Evolutionary conservation across 352 stramenopile species (phyloP), one percentile per base, ranked within the genome.

Genomic region (Phytophthora tubulina): DNA sequence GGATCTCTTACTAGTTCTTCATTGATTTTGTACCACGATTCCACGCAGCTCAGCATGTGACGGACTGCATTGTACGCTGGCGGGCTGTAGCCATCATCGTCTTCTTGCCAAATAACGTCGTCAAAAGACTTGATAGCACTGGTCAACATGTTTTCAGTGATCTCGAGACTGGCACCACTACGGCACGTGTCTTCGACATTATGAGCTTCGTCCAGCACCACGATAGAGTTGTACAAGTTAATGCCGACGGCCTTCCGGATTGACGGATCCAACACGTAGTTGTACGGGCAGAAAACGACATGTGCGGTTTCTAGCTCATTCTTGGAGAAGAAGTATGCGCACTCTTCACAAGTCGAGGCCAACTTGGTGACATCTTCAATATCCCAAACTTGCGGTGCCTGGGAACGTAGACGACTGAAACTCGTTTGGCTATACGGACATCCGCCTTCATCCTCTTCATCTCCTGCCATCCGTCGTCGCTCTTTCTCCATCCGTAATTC

Each of bases 151-250:
- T 86, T 72, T 1, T 66, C 72, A 27, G 82, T 91, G 13, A 96
- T 57, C 57, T 96, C 89, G 17, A 91, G 63, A 60, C 86, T 94
- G 30, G 89, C 88, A 21, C 82, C 79, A 6, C 74, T 80, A 6
- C 88, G 88, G 32, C 86, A 95, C 15, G 85, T 93, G 60, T 95
- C 88, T 54, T 96, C 89, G n/a, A 95, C 87, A 39, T 96, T 96
- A 70, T 96, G 89, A 6, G 89, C 89, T 65, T 96, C 89, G 46
- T 96, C 89, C 49, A 96, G 73, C 42, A 96, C 82, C n/a, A 96
- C 76, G 35, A 95, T 93, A 5, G 86, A 64, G 60, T 93, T 82
- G 5, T 89, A 79, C 9, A 95, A 70, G 44, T 67, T 77, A 69
- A 96, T 94, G 13, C 70, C 71, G 1, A 93, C 78, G 1, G 89